Conservation (phyloP, 2,329 filamentous ascomycete species). For the Neocatenulostroma microsporum region DNA sequence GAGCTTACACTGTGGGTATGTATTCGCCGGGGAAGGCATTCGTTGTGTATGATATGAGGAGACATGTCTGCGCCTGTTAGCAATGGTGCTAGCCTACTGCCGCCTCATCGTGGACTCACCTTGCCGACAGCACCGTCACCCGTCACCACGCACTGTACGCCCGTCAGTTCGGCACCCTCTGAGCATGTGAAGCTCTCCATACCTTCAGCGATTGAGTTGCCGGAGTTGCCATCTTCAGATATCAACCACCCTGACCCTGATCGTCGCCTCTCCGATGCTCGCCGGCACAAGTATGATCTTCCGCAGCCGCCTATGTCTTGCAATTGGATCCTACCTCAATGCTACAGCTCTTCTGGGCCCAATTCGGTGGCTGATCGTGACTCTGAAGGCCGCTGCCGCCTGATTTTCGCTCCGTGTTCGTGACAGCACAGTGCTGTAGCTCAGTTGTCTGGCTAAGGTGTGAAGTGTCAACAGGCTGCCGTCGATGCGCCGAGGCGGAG, state of each 20-base stretch:
- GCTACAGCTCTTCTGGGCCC: too few species aligned
- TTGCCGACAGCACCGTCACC: slow-evolving; percentile 99
- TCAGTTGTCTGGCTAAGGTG: too few species aligned
- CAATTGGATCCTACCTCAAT: too few species aligned
- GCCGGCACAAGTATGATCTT: too few species aligned
- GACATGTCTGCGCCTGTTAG: slow-evolving; percentile 66
- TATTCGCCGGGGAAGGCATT: slow-evolving; percentile 99
- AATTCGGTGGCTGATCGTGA: too few species aligned
- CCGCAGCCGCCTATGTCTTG: too few species aligned
- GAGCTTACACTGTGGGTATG: slow-evolving; percentile 88
- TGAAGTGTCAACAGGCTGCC: too few species aligned
- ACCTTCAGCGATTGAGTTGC: slow-evolving; percentile 91
- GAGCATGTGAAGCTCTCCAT: slow-evolving; percentile 17
- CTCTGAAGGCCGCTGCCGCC: too few species aligned
- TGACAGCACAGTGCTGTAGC: too few species aligned
- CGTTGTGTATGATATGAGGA: slow-evolving; percentile 98
- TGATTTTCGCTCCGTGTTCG: too few species aligned
- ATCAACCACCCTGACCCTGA: slow-evolving; percentile 1
- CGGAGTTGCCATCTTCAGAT: slow-evolving; percentile 58
- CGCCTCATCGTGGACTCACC: slow-evolving; percentile 45
- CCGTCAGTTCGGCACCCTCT: slow-evolving; percentile 1
- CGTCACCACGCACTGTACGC: slow-evolving; percentile 72
- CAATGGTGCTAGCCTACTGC: background rate
- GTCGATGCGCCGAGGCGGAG: background rate
- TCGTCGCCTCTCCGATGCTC: too few species aligned